Evolutionary conservation across 2,329 filamentous ascomycete genomes (phyloP).

Genomic region (Penicillium sp.): DNA sequence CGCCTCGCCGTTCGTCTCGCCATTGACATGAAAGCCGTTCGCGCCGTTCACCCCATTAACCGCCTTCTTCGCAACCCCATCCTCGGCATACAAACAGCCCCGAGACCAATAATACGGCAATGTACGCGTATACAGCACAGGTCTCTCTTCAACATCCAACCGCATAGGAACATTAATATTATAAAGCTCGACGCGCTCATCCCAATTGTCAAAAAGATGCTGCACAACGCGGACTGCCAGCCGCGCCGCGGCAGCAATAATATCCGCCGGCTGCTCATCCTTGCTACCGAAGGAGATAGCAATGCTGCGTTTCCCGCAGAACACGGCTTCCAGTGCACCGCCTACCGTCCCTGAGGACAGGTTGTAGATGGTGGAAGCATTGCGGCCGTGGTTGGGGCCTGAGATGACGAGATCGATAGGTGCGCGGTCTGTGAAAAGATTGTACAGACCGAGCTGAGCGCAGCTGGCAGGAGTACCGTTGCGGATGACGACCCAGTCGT

Average conservation of each 20-base stretch:
- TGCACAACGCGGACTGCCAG: constrained; percentile 73
- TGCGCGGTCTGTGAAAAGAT: constrained; percentile 67
- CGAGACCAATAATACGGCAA: constrained; percentile 82
- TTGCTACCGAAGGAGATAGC: constrained; percentile 83
- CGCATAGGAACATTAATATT: constrained; percentile 82
- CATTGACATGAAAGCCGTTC: background rate
- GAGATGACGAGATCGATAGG: constrained; percentile 71
- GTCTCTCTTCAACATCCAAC: constrained; percentile 64
- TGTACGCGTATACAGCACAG: constrained; percentile 73
- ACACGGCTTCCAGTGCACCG: constrained; percentile 70
- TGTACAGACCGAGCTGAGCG: constrained; percentile 73
- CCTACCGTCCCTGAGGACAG: constrained; percentile 74
- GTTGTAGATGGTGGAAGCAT: constrained; percentile 74
- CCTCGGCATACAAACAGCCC: constrained; percentile 76
- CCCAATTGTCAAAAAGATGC: constrained; percentile 70
- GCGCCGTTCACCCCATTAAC: constrained; percentile 13
- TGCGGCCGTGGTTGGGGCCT: constrained; percentile 76
- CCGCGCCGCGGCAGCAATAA: constrained; percentile 70
- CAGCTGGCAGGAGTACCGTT: constrained; percentile 76
- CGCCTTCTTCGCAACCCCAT: constrained; percentile 53
- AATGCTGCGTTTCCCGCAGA: constrained; percentile 66
- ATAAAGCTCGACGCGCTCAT: constrained; percentile 71
- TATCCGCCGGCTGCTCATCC: constrained; percentile 69
- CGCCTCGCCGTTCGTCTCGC: background rate
- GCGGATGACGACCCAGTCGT: constrained; percentile 68